Evolutionary conservation across 352 stramenopile species (phyloP), one percentile per base, ranked within the genome.

Genomic region (Phytophthora pisi): DNA sequence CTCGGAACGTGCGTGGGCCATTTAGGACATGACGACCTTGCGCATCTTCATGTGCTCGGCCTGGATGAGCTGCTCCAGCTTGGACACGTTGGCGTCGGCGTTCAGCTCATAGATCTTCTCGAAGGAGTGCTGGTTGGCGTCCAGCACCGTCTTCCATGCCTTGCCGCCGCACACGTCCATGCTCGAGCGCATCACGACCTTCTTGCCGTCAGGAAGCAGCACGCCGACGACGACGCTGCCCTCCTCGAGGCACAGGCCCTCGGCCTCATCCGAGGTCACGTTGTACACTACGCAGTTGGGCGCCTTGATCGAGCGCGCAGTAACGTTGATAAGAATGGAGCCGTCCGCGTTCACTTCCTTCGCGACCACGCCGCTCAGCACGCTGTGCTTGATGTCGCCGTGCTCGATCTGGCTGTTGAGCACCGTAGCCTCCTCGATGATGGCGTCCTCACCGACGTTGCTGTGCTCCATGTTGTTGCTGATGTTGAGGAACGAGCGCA

Each of bases 251-350:
- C 93, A 74, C 54, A 99, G 88, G 1, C 92, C 95, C 5, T 94
- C 89, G 4, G 85, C 78, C 20, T 93, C 85, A 28, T 98, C 92
- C 58, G 86, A 96, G 34, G 98, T 96, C 16, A 99, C 84, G 77
- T 99, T 99, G 87, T 99, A 99, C 56, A 99, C 77, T 26, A 99
- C 96, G 62, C 91, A 97, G 47, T 94, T 92, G 57, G 92, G 92
- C 5, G 96, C 96, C n/a, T 82, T 86, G 72, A 99, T 99, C 40
- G 94, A 97, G 63, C 94, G 95, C 11, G 97, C 97, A 11, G 96
- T 98, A 51, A 98, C 97, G 79, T 99, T 99, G 64, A 99, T 98
- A 53, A 99, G 80, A 62, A 99, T 98, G 55, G 94, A 98, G 58
- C 95, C 93, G 57, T 99, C 86, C 1, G 89, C 95, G 43, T 96